These are phyloP conservation scores for Spinacia oleracea DNA, from an alignment of 179 eudicot species.

Conservation along the genomic window DNA sequence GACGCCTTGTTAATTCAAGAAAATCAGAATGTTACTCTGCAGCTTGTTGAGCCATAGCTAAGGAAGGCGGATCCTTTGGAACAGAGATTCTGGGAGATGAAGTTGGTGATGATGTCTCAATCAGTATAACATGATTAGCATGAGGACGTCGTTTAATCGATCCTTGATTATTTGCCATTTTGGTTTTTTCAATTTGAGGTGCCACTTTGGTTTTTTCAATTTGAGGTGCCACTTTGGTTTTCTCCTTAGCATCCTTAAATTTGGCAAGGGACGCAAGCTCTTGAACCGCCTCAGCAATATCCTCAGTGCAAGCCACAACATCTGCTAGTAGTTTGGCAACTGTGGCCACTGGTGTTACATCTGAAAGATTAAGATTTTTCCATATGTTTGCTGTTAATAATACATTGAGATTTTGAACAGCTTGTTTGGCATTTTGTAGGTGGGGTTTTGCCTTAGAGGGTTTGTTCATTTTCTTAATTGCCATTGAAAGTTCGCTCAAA, in stretches of 20 bases:
- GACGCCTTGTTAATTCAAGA: not conserved
- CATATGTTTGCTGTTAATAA: conserved; percentile 24
- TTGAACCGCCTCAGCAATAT: conserved; percentile 30
- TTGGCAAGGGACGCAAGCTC: conserved; percentile 27
- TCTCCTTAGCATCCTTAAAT: conserved; percentile 19
- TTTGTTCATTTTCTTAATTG: conserved; percentile 27
- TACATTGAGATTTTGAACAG: conserved; percentile 20
- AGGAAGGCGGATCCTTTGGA: conserved; percentile 22
- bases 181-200: conserved; percentile 5
- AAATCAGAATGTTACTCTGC: conserved; percentile 7
- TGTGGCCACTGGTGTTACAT: conserved; percentile 24
- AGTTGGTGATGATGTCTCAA: conserved; percentile 15
- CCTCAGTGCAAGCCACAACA: conserved; percentile 23
- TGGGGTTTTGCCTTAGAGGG: conserved; percentile 23
- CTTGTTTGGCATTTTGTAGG: conserved; percentile 32
- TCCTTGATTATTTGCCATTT: conserved; percentile 1
- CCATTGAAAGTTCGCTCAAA: conserved; percentile 21
- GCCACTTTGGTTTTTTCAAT: conserved; percentile 7
- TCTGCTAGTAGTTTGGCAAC: conserved; percentile 24
- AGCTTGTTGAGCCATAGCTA: conserved; percentile 19
- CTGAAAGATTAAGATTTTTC: conserved; percentile 16
- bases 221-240: conserved; percentile 9
- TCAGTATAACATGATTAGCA: conserved; percentile 26
- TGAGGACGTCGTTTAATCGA: conserved; percentile 27
- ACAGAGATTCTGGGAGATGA: not conserved